Base-by-base conservation (phyloP, 2,329 filamentous ascomycete genomes). In the Elsinoe australis region DNA sequence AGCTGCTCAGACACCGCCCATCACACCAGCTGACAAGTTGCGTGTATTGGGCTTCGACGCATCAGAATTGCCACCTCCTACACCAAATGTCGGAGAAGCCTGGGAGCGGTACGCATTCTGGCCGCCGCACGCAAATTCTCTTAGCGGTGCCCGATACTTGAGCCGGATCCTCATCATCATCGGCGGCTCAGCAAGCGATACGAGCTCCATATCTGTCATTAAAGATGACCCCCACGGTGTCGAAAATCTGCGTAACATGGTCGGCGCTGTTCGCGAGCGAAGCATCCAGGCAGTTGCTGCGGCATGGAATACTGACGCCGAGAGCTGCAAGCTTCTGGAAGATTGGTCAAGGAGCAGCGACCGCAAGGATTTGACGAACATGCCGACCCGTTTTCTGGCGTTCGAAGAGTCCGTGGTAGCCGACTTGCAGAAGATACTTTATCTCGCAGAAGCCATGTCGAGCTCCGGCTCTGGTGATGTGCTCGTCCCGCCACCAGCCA, bases 91-190 rank as follows among this genome's bases (percentile, higher is more conserved):
- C 35, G 90, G 89, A 4, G 87, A 95, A 57, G 71, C 82, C 0
- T 96, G 88, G 87, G 92, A 96, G 84, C 90, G 68, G 80, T 92
- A 68, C 64, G 90, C 89, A 0, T 98, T 96, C 65, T 96, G 90
- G 89, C 89, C 90, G 3, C 92, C 90, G 0, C 83, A 85, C 68
- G 85, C 88, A 1, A 96, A 95, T 61, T 89, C 89, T 0, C 71
- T 96, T 18, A 94, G 88, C 51, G 90, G 86, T n/a, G 86, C 90
- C 1, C 80, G 94, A 63, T 95, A 94, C 60, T 74, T 98, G 4
- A 81, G 85, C 44, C 87, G 85, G 62, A 83, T 92, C 62, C 71
- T 96, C 17, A 74, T 81, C 0, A 71, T 95, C 2, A 79, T 98
- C 3, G 88, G 90, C n/a, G 83, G 83, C 2, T 89, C 85, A 2